phyloP scores from a whole-genome alignment of 441 rosid species.

The Erodium texanum region DNA sequence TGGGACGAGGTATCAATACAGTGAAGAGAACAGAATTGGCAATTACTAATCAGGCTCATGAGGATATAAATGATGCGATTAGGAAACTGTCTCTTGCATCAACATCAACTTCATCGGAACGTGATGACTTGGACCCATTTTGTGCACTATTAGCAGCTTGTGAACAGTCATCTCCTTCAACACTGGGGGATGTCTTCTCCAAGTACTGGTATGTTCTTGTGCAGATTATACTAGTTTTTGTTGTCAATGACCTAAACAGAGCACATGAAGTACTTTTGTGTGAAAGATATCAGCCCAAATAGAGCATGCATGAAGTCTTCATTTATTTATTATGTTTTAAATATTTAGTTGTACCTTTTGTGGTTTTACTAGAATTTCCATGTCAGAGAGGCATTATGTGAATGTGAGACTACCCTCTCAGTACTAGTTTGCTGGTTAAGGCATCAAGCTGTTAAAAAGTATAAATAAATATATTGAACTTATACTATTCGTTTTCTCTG shows the following conservation, averaged over 20 bases:
- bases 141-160: slow-evolving; percentile 60
- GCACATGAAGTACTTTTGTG: neutral
- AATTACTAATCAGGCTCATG: slow-evolving; percentile 23
- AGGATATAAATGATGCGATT: slow-evolving; percentile 46
- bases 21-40: slow-evolving; percentile 19
- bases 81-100: slow-evolving; percentile 62
- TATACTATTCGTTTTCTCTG: neutral
- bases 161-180: slow-evolving; percentile 51
- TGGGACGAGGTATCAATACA: slow-evolving; percentile 19
- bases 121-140: slow-evolving; percentile 42
- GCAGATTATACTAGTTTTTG: slow-evolving; percentile 7
- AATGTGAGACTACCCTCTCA: neutral
- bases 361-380: neutral
- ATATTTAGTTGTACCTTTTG: neutral
- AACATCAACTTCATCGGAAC: slow-evolving; percentile 28
- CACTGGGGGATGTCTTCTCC: slow-evolving; percentile 55
- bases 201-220: slow-evolving; percentile 55
- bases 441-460: neutral
- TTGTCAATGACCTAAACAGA: neutral
- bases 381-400: neutral
- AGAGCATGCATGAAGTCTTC: neutral
- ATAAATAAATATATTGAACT: neutral
- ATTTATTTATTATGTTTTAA: neutral
- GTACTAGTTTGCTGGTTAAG: slow-evolving; percentile 1
- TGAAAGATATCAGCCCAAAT: neutral